Conservation (phyloP, 352 stramenopile species). For the Phytophthora rubi region DNA sequence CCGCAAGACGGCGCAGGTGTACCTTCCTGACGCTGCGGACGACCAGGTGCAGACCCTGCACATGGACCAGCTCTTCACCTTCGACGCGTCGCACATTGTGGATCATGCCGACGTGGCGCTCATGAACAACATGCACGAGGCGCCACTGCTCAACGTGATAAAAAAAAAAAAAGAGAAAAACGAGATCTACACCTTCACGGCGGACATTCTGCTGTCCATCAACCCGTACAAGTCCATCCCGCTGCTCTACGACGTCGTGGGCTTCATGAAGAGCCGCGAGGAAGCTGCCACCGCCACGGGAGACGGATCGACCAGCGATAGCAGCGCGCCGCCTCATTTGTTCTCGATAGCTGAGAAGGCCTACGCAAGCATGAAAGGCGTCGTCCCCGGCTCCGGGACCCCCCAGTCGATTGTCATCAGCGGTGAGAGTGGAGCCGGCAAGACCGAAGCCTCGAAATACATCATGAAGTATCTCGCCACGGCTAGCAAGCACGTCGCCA, state of each 20-base stretch:
- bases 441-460: constrained; percentile 96
- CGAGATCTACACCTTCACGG: constrained; percentile 89
- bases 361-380: constrained; percentile 74
- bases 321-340: constrained; percentile 62
- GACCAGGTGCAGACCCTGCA: constrained; percentile 63
- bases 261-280: constrained; percentile 67
- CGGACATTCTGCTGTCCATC: constrained; percentile 84
- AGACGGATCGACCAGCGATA: constrained; percentile 33
- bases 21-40: constrained; percentile 63
- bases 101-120: constrained; percentile 86
- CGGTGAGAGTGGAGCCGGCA: constrained; percentile 92
- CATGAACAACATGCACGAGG: constrained; percentile 93
- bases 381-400: constrained; percentile 51
- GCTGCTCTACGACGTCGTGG: constrained; percentile 80
- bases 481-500: constrained; percentile 63
- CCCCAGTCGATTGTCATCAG: constrained; percentile 95
- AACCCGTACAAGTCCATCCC: constrained; percentile 90
- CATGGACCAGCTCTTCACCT: constrained; percentile 70
- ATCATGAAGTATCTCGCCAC: constrained; percentile 90
- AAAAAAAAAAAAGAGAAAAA: too few relatives aligned
- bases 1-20: constrained; percentile 60
- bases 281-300: constrained; percentile 35
- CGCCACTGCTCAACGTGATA: constrained; percentile 81
- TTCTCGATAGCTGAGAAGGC: constrained; percentile 86
- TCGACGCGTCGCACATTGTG: constrained; percentile 85